These are phyloP conservation scores for Kwoniella bestiolae DNA, from an alignment of 768 basidiomycete genomes.

Conservation along the genomic window DNA sequence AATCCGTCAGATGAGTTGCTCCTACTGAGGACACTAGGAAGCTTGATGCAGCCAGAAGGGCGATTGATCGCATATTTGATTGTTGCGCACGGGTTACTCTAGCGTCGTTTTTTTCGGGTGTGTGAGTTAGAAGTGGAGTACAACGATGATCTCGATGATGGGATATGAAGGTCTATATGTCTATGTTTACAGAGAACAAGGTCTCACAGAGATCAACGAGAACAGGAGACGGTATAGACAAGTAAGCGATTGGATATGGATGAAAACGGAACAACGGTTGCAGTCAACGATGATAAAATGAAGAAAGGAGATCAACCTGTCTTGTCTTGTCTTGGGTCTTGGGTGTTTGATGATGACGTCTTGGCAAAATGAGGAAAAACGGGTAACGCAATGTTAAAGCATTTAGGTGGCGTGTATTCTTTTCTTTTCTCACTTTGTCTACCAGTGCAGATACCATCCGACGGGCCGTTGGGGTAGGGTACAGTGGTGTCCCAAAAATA, in stretches of 20 bases:
- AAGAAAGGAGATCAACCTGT: background rate
- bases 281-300: background rate
- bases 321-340: background rate
- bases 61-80: slow-evolving; percentile 57
- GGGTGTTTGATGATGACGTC: background rate
- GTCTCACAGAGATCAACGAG: background rate
- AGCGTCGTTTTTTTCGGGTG: background rate
- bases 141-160: too few relatives aligned
- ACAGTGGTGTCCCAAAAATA: background rate
- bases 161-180: too few relatives aligned
- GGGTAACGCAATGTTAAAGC: too few relatives aligned
- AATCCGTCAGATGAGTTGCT: slow-evolving; percentile 41
- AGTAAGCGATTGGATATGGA: background rate
- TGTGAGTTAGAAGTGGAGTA: background rate
- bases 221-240: background rate
- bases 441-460: background rate
- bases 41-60: slow-evolving; percentile 62
- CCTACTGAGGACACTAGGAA: slow-evolving; percentile 60
- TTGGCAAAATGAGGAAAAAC: background rate
- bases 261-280: too few relatives aligned
- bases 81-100: background rate
- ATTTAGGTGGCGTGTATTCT: background rate
- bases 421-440: background rate
- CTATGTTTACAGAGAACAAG: too few relatives aligned
- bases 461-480: background rate